Conservation (phyloP, 352 stramenopile genomes). For the Phytophthora citrophthora region DNA sequence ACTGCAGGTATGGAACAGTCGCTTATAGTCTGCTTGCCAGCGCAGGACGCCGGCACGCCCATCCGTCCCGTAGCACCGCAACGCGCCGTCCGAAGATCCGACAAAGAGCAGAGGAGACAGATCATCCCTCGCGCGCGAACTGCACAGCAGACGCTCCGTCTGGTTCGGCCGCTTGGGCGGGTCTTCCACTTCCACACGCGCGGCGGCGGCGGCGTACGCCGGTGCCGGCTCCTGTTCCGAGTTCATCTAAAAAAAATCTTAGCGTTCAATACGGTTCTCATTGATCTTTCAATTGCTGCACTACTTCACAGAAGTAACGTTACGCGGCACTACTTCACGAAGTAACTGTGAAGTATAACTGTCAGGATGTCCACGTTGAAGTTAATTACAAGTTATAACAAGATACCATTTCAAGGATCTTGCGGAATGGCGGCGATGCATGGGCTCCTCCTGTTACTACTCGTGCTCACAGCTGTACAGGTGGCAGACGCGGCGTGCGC, state of each 20-base stretch:
- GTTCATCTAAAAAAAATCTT: conserved; percentile 6
- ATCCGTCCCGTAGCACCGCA: conserved; percentile 66
- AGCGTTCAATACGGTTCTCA: no score
- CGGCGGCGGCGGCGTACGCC: conserved; percentile 46
- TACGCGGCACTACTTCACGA: no score
- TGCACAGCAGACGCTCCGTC: conserved; percentile 57
- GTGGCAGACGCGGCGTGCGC: conserved; percentile 47
- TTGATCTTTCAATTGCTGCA: no score
- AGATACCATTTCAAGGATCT: no score
- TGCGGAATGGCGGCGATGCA: background rate
- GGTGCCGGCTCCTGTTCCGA: background rate
- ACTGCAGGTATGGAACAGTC: conserved; percentile 59
- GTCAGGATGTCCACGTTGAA: no score
- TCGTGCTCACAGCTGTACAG: background rate
- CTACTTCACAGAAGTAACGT: no score
- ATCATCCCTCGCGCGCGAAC: conserved; percentile 39
- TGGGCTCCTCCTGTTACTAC: conserved; percentile 6
- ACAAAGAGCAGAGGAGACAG: conserved; percentile 62
- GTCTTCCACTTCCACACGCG: conserved; percentile 60
- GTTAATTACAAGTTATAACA: no score
- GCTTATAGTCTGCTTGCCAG: conserved; percentile 68
- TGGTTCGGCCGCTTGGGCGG: conserved; percentile 60
- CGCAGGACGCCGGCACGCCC: conserved; percentile 35
- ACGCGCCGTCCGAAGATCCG: conserved; percentile 57
- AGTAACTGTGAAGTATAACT: no score